Conservation (phyloP, 805 yeast species). For the Candida endomychidarum region DNA sequence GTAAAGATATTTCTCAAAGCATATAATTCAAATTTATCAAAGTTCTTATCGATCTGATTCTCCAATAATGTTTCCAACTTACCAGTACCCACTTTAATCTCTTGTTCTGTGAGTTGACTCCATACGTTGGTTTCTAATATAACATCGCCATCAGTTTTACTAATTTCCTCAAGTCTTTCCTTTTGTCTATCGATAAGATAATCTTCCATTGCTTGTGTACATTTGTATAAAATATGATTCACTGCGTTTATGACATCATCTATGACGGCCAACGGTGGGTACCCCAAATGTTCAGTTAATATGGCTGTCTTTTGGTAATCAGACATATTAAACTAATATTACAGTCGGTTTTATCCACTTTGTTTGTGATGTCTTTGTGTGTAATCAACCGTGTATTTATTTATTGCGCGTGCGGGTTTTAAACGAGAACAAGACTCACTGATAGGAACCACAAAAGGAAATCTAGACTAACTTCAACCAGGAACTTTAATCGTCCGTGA, state of each 20-base stretch:
- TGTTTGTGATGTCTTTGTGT: background rate
- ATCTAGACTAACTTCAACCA: no score
- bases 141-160: conserved; percentile 11
- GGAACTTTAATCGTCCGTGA: no score
- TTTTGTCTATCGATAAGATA: conserved; percentile 47
- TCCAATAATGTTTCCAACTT: conserved; percentile 76
- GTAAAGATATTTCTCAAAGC: conserved; percentile 72
- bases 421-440: background rate
- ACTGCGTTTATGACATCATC: conserved; percentile 90
- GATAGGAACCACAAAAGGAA: no score
- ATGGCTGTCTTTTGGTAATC: conserved; percentile 24
- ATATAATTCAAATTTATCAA: conserved; percentile 84
- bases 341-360: no score
- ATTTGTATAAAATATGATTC: conserved; percentile 77
- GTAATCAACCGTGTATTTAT: background rate
- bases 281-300: conserved; percentile 83
- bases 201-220: conserved; percentile 75
- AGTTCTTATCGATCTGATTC: conserved; percentile 72
- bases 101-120: conserved; percentile 36
- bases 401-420: background rate
- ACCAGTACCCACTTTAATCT: conserved; percentile 76
- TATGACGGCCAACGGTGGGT: conserved; percentile 75
- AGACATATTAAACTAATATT: background rate
- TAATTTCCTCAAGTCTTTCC: conserved; percentile 14
- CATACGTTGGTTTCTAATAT: conserved; percentile 16